phyloP scores from a whole-genome alignment of 192 early-diverging fungal genomes.

The Chytriomyces sp. region DNA sequence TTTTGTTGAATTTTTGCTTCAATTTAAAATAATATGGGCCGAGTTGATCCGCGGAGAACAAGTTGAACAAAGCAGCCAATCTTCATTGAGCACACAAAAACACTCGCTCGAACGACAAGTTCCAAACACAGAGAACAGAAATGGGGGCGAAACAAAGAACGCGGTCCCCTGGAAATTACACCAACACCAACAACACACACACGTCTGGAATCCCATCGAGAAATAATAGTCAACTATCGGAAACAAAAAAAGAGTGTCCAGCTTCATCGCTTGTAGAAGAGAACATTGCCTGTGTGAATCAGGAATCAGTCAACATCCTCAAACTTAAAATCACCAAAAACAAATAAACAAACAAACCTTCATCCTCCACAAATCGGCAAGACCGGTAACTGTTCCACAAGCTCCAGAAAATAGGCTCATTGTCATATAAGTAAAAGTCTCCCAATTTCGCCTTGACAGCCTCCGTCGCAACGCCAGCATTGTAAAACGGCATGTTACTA shows the following conservation, averaged over 20 bases:
- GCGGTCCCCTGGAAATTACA: not conserved
- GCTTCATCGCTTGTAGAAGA: slow-evolving; percentile 23
- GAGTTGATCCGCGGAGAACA: no score
- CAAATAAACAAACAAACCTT: slow-evolving; percentile 61
- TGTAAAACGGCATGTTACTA: slow-evolving; percentile 97
- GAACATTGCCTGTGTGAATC: not conserved
- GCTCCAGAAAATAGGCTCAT: slow-evolving; percentile 69
- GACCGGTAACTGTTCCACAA: slow-evolving; percentile 69
- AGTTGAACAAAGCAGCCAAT: no score
- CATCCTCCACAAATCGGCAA: slow-evolving; percentile 93
- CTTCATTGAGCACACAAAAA: no score
- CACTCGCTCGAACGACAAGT: no score
- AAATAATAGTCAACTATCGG: no score
- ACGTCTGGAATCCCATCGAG: not conserved
- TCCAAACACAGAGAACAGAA: no score
- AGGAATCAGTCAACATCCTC: not conserved
- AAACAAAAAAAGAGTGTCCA: not conserved
- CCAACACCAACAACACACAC: not conserved
- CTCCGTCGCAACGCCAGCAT: slow-evolving; percentile 83
- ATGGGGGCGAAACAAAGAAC: no score
- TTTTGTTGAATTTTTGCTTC: not conserved
- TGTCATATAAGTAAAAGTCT: slow-evolving; percentile 78
- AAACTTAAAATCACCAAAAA: no score
- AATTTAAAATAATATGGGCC: no score
- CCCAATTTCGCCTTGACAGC: slow-evolving; percentile 82